Evolutionary conservation across 768 basidiomycete species (phyloP), one percentile per base, ranked within the genome.

Genomic region (Naganishia randhawae): DNA sequence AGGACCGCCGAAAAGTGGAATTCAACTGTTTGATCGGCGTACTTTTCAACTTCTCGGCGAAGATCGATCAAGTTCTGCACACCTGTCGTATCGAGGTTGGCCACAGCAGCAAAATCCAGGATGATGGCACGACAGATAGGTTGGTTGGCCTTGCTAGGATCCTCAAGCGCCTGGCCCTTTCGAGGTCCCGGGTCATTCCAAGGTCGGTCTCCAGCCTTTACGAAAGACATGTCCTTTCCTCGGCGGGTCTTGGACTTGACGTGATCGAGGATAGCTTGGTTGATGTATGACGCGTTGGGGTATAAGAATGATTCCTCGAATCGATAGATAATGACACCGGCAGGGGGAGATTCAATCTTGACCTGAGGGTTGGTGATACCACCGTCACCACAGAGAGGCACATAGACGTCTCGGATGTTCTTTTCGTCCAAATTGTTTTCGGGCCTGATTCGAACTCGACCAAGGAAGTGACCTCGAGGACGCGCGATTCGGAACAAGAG

Each of bases 1-100:
- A 94, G 85, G 39, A 97, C 83, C 39, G 89, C 86, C 5, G 91
- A 89, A 77, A 99, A 99, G 82, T 98, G 95, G 84, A 96, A 98
- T 85, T 92, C 77, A 37, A 82, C 75, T 3, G 86, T 84, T 69
- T 83, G 84, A 73, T 92, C 85, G 10, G 88, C 85, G 89, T 90
- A 97, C 73, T 86, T 85, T 77, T 97, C 92, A n/a, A 97, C 84
- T 78, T 89, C 89, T 33, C 81, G 85, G 22, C 93, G 86, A 1
- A 91, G 85, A 77, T 99, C 96, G 67, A 96, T 88, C 51, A 99
- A 84, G 37, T 91, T 86, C 80, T 98, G 96, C 0, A 92, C 84
- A 27, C 89, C 89, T 1, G 96, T 98, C 8, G 90, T 91, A 74
- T 99, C 96, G 50, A 98, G 84, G 71, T 97, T 52, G 86, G 87